These are phyloP conservation scores for Darksidea phi DNA, from an alignment of 495 filamentous ascomycete species.

Conservation along the genomic window DNA sequence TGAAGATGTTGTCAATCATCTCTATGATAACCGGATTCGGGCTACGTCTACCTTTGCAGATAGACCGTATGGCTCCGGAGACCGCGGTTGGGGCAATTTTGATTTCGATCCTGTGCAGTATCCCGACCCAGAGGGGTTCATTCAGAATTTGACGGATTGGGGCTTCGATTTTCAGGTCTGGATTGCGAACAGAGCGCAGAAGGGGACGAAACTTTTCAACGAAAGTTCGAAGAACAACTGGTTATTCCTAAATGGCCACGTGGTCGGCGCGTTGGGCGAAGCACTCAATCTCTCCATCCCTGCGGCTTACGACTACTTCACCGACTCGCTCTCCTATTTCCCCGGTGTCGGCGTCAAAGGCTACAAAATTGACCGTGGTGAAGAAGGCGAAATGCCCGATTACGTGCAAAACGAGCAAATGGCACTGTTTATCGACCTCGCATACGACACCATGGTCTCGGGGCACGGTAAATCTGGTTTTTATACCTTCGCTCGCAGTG, in stretches of 20 bases:
- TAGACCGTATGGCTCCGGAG: constrained; percentile 41
- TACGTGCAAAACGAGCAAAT: constrained; percentile 41
- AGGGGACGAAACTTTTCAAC: constrained; percentile 36
- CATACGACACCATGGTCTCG: constrained; percentile 37
- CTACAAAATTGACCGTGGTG: constrained; percentile 44
- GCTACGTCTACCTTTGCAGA: constrained; percentile 40
- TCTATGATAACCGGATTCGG: constrained; percentile 36
- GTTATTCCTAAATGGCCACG: constrained; percentile 35
- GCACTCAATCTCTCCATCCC: constrained; percentile 43
- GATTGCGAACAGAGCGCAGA: constrained; percentile 40
- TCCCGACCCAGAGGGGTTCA: constrained; percentile 35
- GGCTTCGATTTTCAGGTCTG: constrained; percentile 41
- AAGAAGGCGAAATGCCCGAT: constrained; percentile 43
- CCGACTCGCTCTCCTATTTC: constrained; percentile 34
- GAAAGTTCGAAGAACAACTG: constrained; percentile 26
- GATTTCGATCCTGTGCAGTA: constrained; percentile 40
- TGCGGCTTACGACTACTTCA: constrained; percentile 41
- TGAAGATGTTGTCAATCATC: constrained; percentile 40
- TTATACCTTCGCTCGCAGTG: constrained; percentile 39
- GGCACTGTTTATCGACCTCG: constrained; percentile 37
- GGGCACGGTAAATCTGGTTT: constrained; percentile 38
- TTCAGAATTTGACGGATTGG: constrained; percentile 35
- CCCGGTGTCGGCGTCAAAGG: constrained; percentile 39
- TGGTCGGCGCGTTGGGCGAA: constrained; percentile 33
- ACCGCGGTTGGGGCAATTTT: constrained; percentile 40